Evolutionary conservation across 1,139 yeast genomes (phyloP), one percentile per base, ranked within the genome.

Genomic region (Insectozyma bohioensis): DNA sequence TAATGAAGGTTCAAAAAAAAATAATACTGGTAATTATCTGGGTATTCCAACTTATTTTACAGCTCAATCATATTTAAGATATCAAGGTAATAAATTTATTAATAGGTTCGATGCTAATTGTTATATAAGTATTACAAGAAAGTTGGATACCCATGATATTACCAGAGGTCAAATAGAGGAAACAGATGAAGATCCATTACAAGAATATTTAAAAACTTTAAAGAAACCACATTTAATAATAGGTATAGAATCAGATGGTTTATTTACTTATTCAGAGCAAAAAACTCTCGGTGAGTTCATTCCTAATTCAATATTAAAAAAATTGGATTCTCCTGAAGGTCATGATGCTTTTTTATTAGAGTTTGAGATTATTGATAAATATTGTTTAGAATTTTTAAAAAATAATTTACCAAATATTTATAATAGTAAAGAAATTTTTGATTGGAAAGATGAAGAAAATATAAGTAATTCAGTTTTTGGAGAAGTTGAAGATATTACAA

Each of bases 271-370:
- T 47, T 76, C 88, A 12, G 98, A 92, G 58, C 98, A 92, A 58
- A 87, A 85, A 48, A 74, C 81, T 35, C 68, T 92, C 34, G 95
- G 95, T 1, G 73, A 77, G 28, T 66, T 80, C 52, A 75, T 92
- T 37, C 94, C 94, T 5, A 71, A 83, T 45, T 72, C 95, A 2
- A 57, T 49, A 5, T 66, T 92, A 43, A 79, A 80, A 45, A 78
- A 78, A 48, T 80, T 92, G 32, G 78, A 83, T 42, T 87, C 97
- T 1, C 95, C 94, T n/a, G 98, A 92, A 51, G 98, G 98, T 12
- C 98, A 92, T 54, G 98, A 92, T 64, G 98, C 98, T 2, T 92
- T 92, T 53, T 64, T 92, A 42, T 67, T 92, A 32, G 98, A 92
- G 57, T 92, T 92, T 58, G 84, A 79, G 33, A 78, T 80, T 35